Conservation (phyloP, 2,329 filamentous ascomycete genomes). For the Trichoderma pleuroti region DNA sequence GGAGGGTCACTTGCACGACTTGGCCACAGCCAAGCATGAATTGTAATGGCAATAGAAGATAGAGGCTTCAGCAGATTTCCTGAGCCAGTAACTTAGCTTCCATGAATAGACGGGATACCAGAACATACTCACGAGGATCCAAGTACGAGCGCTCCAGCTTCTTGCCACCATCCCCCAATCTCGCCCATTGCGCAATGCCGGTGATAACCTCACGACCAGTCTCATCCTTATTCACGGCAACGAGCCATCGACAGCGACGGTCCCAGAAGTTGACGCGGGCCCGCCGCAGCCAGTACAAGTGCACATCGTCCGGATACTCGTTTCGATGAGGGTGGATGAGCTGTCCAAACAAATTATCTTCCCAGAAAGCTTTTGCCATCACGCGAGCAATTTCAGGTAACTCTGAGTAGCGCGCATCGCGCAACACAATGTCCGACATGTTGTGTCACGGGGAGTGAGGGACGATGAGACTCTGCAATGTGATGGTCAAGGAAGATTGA, state of each 20-base stretch:
- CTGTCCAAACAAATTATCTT: background rate
- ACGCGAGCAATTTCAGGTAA: background rate
- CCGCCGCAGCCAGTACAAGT: background rate
- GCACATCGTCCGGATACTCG: background rate
- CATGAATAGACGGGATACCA: rapidly evolving
- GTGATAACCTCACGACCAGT: background rate
- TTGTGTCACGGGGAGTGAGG: background rate
- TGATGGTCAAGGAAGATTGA: background rate
- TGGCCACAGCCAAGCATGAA: background rate
- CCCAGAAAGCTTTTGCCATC: background rate
- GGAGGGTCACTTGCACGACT: background rate
- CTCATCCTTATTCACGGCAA: background rate
- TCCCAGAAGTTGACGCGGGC: slow-evolving; percentile 1
- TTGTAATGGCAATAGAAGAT: background rate
- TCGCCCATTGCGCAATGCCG: background rate
- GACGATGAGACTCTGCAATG: background rate
- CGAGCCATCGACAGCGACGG: background rate
- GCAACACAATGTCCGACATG: background rate
- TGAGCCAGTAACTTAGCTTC: background rate
- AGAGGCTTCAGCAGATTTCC: background rate
- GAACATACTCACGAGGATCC: background rate
- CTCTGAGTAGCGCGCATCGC: background rate
- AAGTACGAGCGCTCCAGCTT: background rate
- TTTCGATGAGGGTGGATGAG: background rate
- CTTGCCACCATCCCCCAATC: background rate